These are phyloP conservation scores for Diutina sp. DNA, from an alignment of 1,139 yeast species.

Conservation along the genomic window DNA sequence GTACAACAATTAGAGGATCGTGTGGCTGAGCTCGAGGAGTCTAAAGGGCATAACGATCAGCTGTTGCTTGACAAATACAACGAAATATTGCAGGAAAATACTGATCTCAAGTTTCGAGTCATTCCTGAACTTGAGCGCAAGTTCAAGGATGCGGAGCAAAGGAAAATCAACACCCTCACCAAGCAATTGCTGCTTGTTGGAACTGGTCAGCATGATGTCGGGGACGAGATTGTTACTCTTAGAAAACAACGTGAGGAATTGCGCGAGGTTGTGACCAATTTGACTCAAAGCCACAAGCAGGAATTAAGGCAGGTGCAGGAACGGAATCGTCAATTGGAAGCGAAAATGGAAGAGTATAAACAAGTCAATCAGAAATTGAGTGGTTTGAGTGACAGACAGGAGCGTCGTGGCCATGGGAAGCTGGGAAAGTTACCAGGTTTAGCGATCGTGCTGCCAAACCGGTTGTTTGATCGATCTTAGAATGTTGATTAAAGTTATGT, in stretches of 20 bases:
- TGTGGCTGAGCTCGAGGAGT: slow-evolving; percentile 17
- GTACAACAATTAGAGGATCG: slow-evolving; percentile 31
- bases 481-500: background rate
- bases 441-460: slow-evolving; percentile 25
- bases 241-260: slow-evolving; percentile 46
- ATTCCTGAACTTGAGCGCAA: slow-evolving; percentile 5
- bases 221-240: slow-evolving; percentile 19
- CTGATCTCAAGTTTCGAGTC: slow-evolving; percentile 30
- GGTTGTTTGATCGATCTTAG: slow-evolving; percentile 14
- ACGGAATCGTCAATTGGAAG: slow-evolving; percentile 27
- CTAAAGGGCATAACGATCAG: slow-evolving; percentile 10
- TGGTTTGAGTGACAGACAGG: slow-evolving; percentile 9
- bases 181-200: slow-evolving; percentile 1
- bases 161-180: slow-evolving; percentile 1
- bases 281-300: slow-evolving; percentile 21
- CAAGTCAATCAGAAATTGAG: slow-evolving; percentile 23
- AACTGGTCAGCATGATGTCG: slow-evolving; percentile 1
- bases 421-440: slow-evolving; percentile 34
- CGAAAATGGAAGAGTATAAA: slow-evolving; percentile 22
- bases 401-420: slow-evolving; percentile 4
- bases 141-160: slow-evolving; percentile 13
- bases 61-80: slow-evolving; percentile 23
- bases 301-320: slow-evolving; percentile 30
- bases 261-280: slow-evolving; percentile 35
- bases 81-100: slow-evolving; percentile 17